These are phyloP conservation scores for Laetiporus sulphureus DNA, from an alignment of 1,284 basidiomycete genomes.

Conservation along the genomic window DNA sequence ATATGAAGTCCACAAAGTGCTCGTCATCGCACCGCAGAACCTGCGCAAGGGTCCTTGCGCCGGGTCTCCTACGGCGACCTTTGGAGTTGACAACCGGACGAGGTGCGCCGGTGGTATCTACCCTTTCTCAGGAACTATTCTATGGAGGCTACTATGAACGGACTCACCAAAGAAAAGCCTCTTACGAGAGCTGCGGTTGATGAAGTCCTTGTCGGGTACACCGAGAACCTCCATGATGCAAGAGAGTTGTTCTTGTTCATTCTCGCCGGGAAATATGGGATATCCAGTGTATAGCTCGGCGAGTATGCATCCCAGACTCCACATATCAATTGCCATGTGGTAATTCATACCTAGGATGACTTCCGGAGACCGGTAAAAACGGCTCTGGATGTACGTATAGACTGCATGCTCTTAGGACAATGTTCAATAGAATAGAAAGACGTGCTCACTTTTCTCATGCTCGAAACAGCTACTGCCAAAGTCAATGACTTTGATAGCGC, in stretches of 20 bases:
- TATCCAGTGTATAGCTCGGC: slow-evolving; percentile 99
- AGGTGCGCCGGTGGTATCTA: slow-evolving; percentile 89
- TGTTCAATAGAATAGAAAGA: slow-evolving; percentile 1
- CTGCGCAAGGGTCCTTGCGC: slow-evolving; percentile 83
- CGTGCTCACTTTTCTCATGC: slow-evolving; percentile 87
- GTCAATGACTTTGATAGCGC: slow-evolving; percentile 97
- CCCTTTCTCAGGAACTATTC: slow-evolving; percentile 4
- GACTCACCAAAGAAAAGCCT: slow-evolving; percentile 90
- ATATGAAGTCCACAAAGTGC: slow-evolving; percentile 86
- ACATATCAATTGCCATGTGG: slow-evolving; percentile 95
- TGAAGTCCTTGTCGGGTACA: slow-evolving; percentile 88
- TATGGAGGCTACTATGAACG: slow-evolving; percentile 4
- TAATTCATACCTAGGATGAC: slow-evolving; percentile 93
- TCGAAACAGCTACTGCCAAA: slow-evolving; percentile 99
- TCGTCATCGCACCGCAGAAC: slow-evolving; percentile 89
- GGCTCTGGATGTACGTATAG: slow-evolving; percentile 95
- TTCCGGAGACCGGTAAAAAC: slow-evolving; percentile 95
- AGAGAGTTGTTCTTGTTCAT: slow-evolving; percentile 96
- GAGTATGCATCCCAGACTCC: slow-evolving; percentile 96
- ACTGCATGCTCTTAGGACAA: slow-evolving; percentile 44
- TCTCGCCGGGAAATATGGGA: slow-evolving; percentile 99
- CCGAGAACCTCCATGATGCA: slow-evolving; percentile 99
- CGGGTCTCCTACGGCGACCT: slow-evolving; percentile 86
- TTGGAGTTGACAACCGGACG: slow-evolving; percentile 96
- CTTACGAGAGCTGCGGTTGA: slow-evolving; percentile 91